Evolutionary conservation across 2,329 filamentous ascomycete species (phyloP), one percentile per base, ranked within the genome.

Genomic region (Zymoseptoria ardabiliae): DNA sequence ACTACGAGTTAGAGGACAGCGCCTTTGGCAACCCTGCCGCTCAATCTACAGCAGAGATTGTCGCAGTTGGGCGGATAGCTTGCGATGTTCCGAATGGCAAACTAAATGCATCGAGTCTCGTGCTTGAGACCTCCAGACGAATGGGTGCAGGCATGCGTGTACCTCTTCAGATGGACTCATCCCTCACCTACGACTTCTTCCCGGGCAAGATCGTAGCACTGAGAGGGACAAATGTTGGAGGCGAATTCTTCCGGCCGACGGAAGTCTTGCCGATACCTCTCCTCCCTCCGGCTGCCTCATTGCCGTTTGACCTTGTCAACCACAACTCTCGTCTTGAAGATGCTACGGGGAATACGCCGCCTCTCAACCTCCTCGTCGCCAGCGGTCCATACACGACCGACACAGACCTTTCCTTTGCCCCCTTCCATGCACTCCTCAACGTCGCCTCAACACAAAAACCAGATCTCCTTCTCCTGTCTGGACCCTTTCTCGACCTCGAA

Each of bases 161-260:
- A 28, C 89, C 91, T 4, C 75, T 99, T 19, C 90, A 90, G 64
- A 25, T 53, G 22, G 78, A 97, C 59, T 83, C 88, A 61, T 82
- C 82, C 2, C 73, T 96, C 1, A 77, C 80, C 64, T 94, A 88
- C 75, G 88, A 90, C 71, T 90, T 97, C 77, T 97, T 97, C 72
- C 94, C 93, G 0, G 94, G 94, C 5, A 92, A 97, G 71, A 91
- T 97, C 56, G 90, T 96, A 28, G 94, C 93, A 6, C 76, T 97
- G 25, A 83, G 83, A 62, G 94, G 94, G 7, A 91, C 86, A 67
- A 99, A 99, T 71, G 86, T 91, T 20, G 91, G 90, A 0, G 93
- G 93, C 0, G 82, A 86, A 45, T 87, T 89, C 67, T 97, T 97
- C 67, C 82, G 86, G 0, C 91, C 94, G 30, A 85, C 83, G 35